Evolutionary conservation across 345 rosid genomes (phyloP), one percentile per base, ranked within the genome.

Genomic region (Pistacia vera): DNA sequence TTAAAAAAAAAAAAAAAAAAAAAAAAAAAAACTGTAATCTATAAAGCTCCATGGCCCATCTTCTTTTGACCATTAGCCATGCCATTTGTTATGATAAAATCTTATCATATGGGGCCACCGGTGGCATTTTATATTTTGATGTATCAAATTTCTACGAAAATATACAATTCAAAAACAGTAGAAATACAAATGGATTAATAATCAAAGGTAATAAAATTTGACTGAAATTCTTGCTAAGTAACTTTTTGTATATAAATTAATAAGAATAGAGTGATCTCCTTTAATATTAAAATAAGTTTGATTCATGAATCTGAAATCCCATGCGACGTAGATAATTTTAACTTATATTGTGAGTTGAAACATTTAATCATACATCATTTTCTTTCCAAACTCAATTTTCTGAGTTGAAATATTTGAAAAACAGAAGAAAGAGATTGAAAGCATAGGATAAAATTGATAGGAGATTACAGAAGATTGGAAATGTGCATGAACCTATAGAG

Each of bases 401-500:
- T 13, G 6, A 25, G 38, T 68, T 51, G 59, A 51, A 14, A 51
- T 5, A 56, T 36, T 57, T 8, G n/a, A 68, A 33, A 57, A 59
- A 41, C 71, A 41, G 20, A 65, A 20, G 5, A 46, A 33, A 18
- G 18, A 68, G 36, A 51, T 41, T 41, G 46, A 41, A 41, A 41
- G 44, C 41, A 36, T 36, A 0, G 41, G 41, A 38, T 0, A 41
- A 41, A 41, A 41, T 41, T 41, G 0, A 41, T 41, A 41, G 9
- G 9, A 5, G 46, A 28, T 13, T 41, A 33, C 28, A 35, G 5
- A 17, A 28, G 59, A 33, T 73, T 28, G 58, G 75, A 30, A 49
- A 64, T 61, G 59, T 75, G 78, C 82, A 75, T 75, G 82, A 79
- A 79, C 55, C 77, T 55, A 55, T 49, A 2, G 5, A 55, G 3